These are phyloP conservation scores for Abrus pulchellus DNA, from an alignment of 306 rosid species.

Conservation along the genomic window DNA sequence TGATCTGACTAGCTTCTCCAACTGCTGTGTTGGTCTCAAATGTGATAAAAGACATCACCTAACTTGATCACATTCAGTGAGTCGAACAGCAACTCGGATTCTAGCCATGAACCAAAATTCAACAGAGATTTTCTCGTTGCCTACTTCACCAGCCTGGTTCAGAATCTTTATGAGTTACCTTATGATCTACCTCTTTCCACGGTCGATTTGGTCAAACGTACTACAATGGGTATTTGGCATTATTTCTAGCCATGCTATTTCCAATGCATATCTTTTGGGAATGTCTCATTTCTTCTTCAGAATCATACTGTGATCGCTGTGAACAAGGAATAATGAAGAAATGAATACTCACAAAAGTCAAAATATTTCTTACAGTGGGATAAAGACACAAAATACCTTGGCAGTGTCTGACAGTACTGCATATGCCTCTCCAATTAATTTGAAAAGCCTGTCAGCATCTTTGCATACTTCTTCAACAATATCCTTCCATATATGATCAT, in stretches of 20 bases:
- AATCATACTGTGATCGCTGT: conserved; percentile 20
- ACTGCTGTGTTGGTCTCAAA: background rate
- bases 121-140: conserved; percentile 44
- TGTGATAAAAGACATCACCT: conserved; percentile 6
- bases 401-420: conserved; percentile 20
- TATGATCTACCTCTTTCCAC: conserved; percentile 59
- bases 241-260: conserved; percentile 55
- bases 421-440: conserved; percentile 34
- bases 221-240: conserved; percentile 53
- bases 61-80: conserved; percentile 29
- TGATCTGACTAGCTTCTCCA: background rate
- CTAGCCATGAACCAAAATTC: conserved; percentile 21
- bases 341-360: background rate
- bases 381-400: conserved; percentile 18
- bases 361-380: background rate
- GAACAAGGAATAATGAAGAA: background rate
- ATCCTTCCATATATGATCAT: conserved; percentile 32
- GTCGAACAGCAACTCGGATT: conserved; percentile 33
- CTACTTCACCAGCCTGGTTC: conserved; percentile 63
- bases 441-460: conserved; percentile 26
- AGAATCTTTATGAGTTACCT: conserved; percentile 47
- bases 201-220: conserved; percentile 64
- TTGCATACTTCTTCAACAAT: conserved; percentile 27
- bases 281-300: conserved; percentile 26
- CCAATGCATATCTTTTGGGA: background rate